A percentile compares a stretch with the other conserved stretches of the same genome.
These are phyloP conservation scores for Ustilago curta DNA, from an alignment of 1,284 basidiomycete genomes.

Conservation along the genomic window DNA sequence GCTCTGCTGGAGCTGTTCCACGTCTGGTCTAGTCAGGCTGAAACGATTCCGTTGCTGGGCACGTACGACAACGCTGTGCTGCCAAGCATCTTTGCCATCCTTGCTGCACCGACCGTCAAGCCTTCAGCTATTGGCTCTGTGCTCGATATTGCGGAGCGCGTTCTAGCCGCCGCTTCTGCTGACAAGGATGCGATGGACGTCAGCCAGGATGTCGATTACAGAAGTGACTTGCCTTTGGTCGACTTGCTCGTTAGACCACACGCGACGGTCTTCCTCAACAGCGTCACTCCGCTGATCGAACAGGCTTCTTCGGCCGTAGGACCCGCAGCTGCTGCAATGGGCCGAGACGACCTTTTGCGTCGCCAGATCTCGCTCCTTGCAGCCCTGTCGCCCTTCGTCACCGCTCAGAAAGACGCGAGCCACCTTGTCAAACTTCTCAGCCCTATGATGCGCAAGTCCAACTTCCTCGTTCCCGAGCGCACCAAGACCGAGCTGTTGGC, in stretches of 20 bases:
- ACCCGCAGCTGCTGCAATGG: conserved; percentile 73
- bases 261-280: conserved; percentile 80
- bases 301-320: conserved; percentile 74
- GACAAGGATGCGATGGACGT: conserved; percentile 31
- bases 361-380: conserved; percentile 86
- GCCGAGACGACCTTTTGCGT: conserved; percentile 79
- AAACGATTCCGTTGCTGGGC: conserved; percentile 77
- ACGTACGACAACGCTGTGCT: conserved; percentile 79
- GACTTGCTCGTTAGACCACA: conserved; percentile 78
- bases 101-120: conserved; percentile 87
- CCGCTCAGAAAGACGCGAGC: conserved; percentile 79
- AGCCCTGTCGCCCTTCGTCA: conserved; percentile 80
- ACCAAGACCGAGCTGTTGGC: conserved; percentile 85
- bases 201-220: conserved; percentile 17
- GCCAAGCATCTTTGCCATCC: conserved; percentile 82
- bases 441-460: conserved; percentile 83
- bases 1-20: conserved; percentile 88
- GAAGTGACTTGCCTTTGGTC: conserved; percentile 21
- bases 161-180: conserved; percentile 72
- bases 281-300: conserved; percentile 74
- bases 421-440: conserved; percentile 81
- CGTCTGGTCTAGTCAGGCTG: conserved; percentile 78
- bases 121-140: conserved; percentile 82
- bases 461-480: conserved; percentile 84
- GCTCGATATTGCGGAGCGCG: conserved; percentile 85